Conservation (phyloP, 140 eudicot genomes). For the Oenanthe javanica region DNA sequence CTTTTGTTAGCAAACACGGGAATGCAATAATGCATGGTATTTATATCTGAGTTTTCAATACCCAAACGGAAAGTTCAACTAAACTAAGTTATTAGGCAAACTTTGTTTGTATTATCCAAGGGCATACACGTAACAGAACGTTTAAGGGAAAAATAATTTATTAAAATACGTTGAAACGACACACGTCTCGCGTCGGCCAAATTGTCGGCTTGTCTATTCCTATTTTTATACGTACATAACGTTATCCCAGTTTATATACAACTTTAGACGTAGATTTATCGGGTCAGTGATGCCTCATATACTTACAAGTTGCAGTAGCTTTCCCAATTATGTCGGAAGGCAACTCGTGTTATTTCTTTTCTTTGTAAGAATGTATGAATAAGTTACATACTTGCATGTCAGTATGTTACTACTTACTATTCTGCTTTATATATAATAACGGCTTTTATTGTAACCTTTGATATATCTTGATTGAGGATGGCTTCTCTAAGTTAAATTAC, state of each 20-base stretch:
- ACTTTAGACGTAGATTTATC: background rate
- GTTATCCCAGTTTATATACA: background rate
- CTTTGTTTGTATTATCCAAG: background rate
- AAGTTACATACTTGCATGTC: background rate
- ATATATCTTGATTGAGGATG: background rate
- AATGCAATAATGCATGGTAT: background rate
- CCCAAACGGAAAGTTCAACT: background rate
- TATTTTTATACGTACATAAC: conserved; percentile 1
- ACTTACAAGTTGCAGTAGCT: background rate
- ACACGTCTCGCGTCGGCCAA: conserved; percentile 8
- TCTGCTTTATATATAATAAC: background rate
- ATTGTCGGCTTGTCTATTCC: conserved; percentile 13
- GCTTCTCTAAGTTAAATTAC: background rate
- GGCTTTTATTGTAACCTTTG: no score
- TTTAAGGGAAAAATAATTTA: background rate
- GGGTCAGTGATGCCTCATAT: background rate
- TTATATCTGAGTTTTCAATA: background rate
- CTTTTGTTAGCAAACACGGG: background rate
- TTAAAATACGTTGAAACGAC: background rate
- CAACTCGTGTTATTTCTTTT: background rate
- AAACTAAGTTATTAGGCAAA: background rate
- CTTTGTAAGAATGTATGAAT: background rate
- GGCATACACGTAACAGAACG: background rate
- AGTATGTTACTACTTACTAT: background rate
- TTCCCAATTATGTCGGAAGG: background rate